Evolutionary conservation across 2,329 filamentous ascomycete species (phyloP), one percentile per base, ranked within the genome.

Genomic region (Nemania sp.): DNA sequence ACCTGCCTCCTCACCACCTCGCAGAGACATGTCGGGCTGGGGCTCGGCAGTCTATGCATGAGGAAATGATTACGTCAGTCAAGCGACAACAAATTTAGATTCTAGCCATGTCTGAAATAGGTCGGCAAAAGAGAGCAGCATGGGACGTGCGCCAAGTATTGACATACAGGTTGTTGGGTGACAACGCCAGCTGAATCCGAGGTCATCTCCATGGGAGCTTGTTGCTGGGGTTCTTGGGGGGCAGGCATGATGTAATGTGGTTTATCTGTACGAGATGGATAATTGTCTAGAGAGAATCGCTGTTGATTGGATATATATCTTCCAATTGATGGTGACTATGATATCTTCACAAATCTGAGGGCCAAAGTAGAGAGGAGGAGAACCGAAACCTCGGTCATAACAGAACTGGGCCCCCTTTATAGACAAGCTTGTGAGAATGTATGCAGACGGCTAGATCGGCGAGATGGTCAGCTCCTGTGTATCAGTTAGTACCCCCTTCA

Each of bases 1-100:
- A 31, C 75, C 75, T 30, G 73, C 75, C 56, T 77, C 75, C 59
- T 77, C 75, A 60, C 75, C 74, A 62, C 75, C 74, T 36, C 74
- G 72, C 51, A 77, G 69, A 56, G 63, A 67, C 68, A 77, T 73
- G 28, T 75, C 70, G 49, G 73, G 72, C 54, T 75, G 72, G 47
- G 75, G 75, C 61, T 77, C 73, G 33, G 66, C 56, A 44, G 67
- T 33, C 73, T 75, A 55, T 46, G 7, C 28, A 36, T 40, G 33
- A 15, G 39, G 6, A 7, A 26, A 44, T 5, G 42, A 15, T 19
- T 28, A 40, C n/a, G 50, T 53, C 39, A 50, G 54, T 28, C 9
- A 37, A 36, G 8, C 14, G 30, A 47, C 15, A n/a, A n/a, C n/a
- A n/a, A n/a, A n/a, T n/a, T n/a, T n/a, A n/a, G 11, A 22, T 23